A percentile compares a stretch with the other conserved stretches of the same genome.
Conservation (phyloP, 192 early-diverging fungal species). For the Dispira simplex region DNA sequence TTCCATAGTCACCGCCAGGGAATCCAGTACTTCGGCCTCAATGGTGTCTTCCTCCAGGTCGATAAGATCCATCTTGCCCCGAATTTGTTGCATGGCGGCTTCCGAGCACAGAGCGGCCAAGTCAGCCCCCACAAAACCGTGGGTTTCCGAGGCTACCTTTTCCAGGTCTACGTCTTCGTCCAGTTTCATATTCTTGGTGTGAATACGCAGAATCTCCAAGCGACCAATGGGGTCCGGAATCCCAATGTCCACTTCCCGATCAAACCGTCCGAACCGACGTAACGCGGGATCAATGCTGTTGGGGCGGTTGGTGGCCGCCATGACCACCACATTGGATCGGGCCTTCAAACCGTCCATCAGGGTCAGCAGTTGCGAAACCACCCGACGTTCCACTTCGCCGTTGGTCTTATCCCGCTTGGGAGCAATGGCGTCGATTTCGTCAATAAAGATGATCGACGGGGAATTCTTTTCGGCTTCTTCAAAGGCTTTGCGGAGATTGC, state of each 20-base stretch:
- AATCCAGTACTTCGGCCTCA: slow-evolving; percentile 91
- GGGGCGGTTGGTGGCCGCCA: slow-evolving; percentile 98
- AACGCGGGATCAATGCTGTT: slow-evolving; percentile 98
- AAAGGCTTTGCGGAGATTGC: slow-evolving; percentile 94
- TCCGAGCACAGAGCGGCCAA: slow-evolving; percentile 95
- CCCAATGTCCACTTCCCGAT: slow-evolving; percentile 98
- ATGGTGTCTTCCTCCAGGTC: slow-evolving; percentile 98
- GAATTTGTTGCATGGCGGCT: slow-evolving; percentile 99
- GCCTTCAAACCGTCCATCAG: slow-evolving; percentile 97
- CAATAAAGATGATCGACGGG: slow-evolving; percentile 97
- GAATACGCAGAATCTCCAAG: slow-evolving; percentile 96
- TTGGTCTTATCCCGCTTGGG: slow-evolving; percentile 99
- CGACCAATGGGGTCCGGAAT: slow-evolving; percentile 97
- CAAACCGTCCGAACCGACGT: slow-evolving; percentile 97
- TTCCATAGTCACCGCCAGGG: slow-evolving; percentile 91
- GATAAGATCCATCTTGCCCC: slow-evolving; percentile 98
- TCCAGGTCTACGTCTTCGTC: slow-evolving; percentile 95
- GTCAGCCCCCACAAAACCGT: slow-evolving; percentile 96
- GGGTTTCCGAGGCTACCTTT: slow-evolving; percentile 92
- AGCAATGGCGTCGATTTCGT: slow-evolving; percentile 98
- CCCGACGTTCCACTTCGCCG: slow-evolving; percentile 96
- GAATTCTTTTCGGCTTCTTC: slow-evolving; percentile 98
- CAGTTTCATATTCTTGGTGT: slow-evolving; percentile 99
- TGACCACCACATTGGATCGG: slow-evolving; percentile 94
- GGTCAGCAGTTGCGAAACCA: slow-evolving; percentile 95